phyloP scores from a whole-genome alignment of 495 filamentous ascomycete species.

The Parachaetomium inaequale region DNA sequence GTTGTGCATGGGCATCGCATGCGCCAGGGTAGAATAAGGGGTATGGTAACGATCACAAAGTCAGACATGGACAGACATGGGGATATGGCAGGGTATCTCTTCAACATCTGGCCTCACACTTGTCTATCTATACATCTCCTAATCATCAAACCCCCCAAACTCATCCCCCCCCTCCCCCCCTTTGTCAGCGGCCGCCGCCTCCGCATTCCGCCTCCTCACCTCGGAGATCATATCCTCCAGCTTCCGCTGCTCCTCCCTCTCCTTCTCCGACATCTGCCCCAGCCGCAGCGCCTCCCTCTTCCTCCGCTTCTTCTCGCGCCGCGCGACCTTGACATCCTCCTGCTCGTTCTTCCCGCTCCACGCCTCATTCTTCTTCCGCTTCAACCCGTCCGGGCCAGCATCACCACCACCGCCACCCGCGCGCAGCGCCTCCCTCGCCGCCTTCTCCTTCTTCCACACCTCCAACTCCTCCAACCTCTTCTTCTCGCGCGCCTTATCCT shows the following conservation, averaged over 20 bases:
- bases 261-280: slow-evolving; percentile 68
- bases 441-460: slow-evolving; percentile 31
- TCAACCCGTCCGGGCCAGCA: slow-evolving; percentile 40
- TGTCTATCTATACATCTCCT: too few relatives aligned
- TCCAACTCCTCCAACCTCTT: slow-evolving; percentile 52
- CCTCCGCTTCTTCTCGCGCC: slow-evolving; percentile 70
- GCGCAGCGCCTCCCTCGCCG: slow-evolving; percentile 41
- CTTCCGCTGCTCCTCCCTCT: slow-evolving; percentile 65
- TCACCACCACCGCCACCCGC: slow-evolving; percentile 48
- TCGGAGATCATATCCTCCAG: slow-evolving; percentile 68
- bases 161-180: slow-evolving; percentile 31
- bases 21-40: too few relatives aligned
- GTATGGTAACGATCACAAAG: too few relatives aligned
- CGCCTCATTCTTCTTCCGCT: slow-evolving; percentile 58
- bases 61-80: too few relatives aligned
- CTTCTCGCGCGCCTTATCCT: slow-evolving; percentile 73
- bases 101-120: too few relatives aligned
- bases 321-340: slow-evolving; percentile 59
- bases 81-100: too few relatives aligned
- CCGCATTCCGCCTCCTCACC: slow-evolving; percentile 54
- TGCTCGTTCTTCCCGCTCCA: slow-evolving; percentile 82
- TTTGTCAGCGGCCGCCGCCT: slow-evolving; percentile 46
- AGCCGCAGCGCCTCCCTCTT: slow-evolving; percentile 65
- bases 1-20: too few relatives aligned
- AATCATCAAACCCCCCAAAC: slow-evolving; percentile 46